Evolutionary conservation across 202 grass and related monocot genomes (phyloP).

Genomic region (Musa balbisiana): DNA sequence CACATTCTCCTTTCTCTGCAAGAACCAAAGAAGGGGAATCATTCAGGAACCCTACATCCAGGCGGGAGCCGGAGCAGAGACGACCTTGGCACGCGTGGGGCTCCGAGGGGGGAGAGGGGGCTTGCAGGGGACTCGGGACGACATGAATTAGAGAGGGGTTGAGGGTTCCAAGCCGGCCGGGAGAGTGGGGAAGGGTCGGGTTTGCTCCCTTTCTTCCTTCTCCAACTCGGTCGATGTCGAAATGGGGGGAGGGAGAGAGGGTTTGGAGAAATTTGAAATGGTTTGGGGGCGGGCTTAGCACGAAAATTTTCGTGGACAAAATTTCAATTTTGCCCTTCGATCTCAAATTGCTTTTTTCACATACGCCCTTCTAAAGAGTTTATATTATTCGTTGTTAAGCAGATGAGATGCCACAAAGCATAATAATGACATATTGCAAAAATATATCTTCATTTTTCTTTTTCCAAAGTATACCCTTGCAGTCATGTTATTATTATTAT

Average conservation of each 20-base stretch:
- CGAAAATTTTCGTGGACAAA: neutral
- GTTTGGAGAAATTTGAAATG: neutral
- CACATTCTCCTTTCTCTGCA: conserved; percentile 6
- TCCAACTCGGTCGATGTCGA: neutral
- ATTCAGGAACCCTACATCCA: neutral
- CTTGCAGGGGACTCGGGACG: neutral
- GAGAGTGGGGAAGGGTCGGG: neutral
- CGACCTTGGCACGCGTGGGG: neutral
- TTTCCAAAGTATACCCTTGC: too few relatives aligned
- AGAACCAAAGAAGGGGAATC: neutral
- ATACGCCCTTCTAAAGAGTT: too few relatives aligned
- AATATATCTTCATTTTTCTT: too few relatives aligned
- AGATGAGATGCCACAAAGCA: too few relatives aligned
- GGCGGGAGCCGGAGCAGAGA: too few relatives aligned
- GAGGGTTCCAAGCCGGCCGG: neutral
- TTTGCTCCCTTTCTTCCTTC: neutral
- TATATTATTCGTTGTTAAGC: too few relatives aligned
- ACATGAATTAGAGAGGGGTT: neutral
- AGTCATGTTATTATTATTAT: too few relatives aligned
- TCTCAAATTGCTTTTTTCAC: too few relatives aligned
- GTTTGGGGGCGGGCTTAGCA: too few relatives aligned
- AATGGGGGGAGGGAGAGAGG: neutral
- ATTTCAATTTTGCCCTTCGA: neutral
- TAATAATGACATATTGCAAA: too few relatives aligned
- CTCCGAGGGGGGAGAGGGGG: neutral